These are phyloP conservation scores for Dactylellina drechsleri DNA, from an alignment of 2,329 filamentous ascomycete genomes.

Conservation along the genomic window DNA sequence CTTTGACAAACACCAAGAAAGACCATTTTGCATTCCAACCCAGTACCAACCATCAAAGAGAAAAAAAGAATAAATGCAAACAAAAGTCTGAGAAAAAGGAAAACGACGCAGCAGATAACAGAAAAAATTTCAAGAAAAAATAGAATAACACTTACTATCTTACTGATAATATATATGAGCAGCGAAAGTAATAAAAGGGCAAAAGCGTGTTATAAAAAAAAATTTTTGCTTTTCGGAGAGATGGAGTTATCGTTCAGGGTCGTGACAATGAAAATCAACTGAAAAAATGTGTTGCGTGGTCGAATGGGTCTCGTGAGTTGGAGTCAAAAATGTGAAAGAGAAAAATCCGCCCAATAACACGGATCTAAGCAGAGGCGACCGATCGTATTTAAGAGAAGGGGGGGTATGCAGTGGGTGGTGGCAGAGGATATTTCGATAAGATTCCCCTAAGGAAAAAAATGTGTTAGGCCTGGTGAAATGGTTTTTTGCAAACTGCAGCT, in stretches of 20 bases:
- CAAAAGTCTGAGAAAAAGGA: background rate
- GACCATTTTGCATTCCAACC: slow-evolving; percentile 1
- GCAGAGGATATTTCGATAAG: slow-evolving; percentile 23
- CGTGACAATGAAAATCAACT: slow-evolving; percentile 1
- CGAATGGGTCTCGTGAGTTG: slow-evolving; percentile 51
- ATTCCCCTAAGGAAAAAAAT: slow-evolving; percentile 14
- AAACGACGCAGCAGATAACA: slow-evolving; percentile 27
- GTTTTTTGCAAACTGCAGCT: background rate
- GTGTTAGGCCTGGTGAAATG: slow-evolving; percentile 13
- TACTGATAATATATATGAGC: too few species aligned
- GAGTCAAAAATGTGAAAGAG: slow-evolving; percentile 30
- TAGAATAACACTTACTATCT: too few species aligned
- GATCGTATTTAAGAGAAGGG: slow-evolving; percentile 52
- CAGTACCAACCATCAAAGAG: background rate
- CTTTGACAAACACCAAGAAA: slow-evolving; percentile 12
- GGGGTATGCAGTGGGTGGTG: slow-evolving; percentile 9
- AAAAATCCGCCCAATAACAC: slow-evolving; percentile 52
- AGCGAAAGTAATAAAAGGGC: slow-evolving; percentile 17
- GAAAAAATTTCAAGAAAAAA: background rate
- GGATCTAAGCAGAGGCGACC: slow-evolving; percentile 44
- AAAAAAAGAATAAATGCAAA: slow-evolving; percentile 8
- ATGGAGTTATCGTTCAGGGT: slow-evolving; percentile 16
- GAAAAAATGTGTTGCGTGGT: slow-evolving; percentile 42
- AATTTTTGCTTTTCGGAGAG: slow-evolving; percentile 25
- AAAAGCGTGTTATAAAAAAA: slow-evolving; percentile 32